Conservation (phyloP, 495 filamentous ascomycete genomes). For the Talaromyces stipitatus region DNA sequence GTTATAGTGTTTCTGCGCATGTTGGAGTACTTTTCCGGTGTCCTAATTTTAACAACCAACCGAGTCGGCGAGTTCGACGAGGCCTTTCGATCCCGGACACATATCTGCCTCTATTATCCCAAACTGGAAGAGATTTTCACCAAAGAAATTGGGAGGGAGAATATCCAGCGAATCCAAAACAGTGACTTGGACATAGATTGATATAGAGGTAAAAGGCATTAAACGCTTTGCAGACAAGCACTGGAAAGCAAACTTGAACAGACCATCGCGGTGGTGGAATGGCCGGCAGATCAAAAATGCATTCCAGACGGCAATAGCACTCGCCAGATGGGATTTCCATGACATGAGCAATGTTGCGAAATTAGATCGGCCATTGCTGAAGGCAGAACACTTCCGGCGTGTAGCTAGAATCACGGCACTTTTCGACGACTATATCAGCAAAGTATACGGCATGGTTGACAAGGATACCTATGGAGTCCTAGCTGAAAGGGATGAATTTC, state of each 20-base stretch:
- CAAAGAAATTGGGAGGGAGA: constrained; percentile 7
- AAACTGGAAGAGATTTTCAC: neutral
- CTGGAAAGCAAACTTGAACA: constrained; percentile 9
- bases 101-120: constrained; percentile 25
- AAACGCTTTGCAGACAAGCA: too few relatives aligned
- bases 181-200: neutral
- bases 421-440: too few relatives aligned
- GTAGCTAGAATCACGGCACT: too few relatives aligned
- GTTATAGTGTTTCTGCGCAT: constrained; percentile 47
- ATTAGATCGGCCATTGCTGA: too few relatives aligned
- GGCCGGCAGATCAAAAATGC: constrained; percentile 41
- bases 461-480: too few relatives aligned
- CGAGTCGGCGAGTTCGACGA: constrained; percentile 37
- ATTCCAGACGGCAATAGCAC: constrained; percentile 31
- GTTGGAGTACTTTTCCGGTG: constrained; percentile 50
- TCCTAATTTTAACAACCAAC: constrained; percentile 53
- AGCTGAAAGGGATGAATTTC: too few relatives aligned
- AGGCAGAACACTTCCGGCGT: too few relatives aligned
- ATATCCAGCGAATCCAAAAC: constrained; percentile 3
- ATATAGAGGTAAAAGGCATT: too few relatives aligned
- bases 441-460: too few relatives aligned
- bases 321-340: too few relatives aligned
- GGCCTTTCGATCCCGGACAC: constrained; percentile 43
- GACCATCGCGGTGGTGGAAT: constrained; percentile 32
- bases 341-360: too few relatives aligned